Evolutionary conservation across 345 rosid species (phyloP).

Genomic region (Bretschneidera sinensis): DNA sequence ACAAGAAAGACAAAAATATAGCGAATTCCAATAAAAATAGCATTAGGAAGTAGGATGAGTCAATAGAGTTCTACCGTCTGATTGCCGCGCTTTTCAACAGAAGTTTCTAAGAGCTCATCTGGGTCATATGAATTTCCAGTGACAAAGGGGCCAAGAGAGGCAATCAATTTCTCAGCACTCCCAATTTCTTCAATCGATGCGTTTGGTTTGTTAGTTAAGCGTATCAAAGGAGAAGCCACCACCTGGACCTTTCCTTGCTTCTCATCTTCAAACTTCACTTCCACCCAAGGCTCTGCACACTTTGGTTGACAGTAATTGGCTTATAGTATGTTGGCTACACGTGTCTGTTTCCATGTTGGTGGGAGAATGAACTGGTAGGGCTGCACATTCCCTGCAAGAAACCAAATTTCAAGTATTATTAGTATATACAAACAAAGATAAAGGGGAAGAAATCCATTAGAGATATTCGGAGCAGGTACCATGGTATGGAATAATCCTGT

Average conservation of each 20-base stretch:
- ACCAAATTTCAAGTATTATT: constrained; percentile 59
- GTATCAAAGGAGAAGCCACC: constrained; percentile 85
- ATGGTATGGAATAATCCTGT: too few species aligned
- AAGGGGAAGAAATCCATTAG: too few species aligned
- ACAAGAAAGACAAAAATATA: too few species aligned
- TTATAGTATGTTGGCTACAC: constrained; percentile 78
- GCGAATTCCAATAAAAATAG: too few species aligned
- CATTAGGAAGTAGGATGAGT: too few species aligned
- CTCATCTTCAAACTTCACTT: constrained; percentile 88
- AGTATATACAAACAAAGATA: too few species aligned
- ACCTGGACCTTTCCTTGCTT: constrained; percentile 88
- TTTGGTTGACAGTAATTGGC: constrained; percentile 95
- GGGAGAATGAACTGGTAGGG: constrained; percentile 86
- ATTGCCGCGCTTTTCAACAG: constrained; percentile 57
- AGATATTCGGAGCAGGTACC: too few species aligned
- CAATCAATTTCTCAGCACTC: constrained; percentile 72
- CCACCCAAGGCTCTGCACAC: constrained; percentile 97
- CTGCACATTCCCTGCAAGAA: constrained; percentile 87
- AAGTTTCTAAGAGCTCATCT: constrained; percentile 65
- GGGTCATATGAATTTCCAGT: constrained; percentile 86
- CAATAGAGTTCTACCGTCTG: constrained; percentile 51
- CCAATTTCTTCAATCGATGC: constrained; percentile 82
- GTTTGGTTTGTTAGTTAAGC: constrained; percentile 73
- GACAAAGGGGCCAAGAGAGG: constrained; percentile 91
- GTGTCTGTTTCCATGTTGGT: constrained; percentile 70